Evolutionary conservation across 768 basidiomycete species (phyloP).

Genomic region (Tricholoma bakamatsutake): DNA sequence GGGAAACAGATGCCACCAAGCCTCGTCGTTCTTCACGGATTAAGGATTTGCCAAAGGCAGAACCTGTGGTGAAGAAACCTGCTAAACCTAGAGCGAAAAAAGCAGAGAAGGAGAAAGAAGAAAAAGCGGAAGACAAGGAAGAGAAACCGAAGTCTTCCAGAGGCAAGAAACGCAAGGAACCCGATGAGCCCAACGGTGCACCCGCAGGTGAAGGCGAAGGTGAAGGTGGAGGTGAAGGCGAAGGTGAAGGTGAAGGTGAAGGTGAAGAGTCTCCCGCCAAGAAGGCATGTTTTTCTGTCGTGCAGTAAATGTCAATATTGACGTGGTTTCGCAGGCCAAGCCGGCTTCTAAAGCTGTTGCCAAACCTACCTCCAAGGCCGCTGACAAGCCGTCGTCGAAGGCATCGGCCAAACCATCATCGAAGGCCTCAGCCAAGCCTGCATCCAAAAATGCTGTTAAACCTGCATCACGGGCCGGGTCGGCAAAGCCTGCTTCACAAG

Average conservation of each 20-base stretch:
- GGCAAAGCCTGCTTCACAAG: slow-evolving; percentile 53
- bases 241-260: slow-evolving; percentile 27
- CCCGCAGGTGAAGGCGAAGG: slow-evolving; percentile 24
- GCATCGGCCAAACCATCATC: slow-evolving; percentile 35
- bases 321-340: slow-evolving; percentile 32
- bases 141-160: slow-evolving; percentile 50
- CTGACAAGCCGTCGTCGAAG: slow-evolving; percentile 31
- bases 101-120: slow-evolving; percentile 34
- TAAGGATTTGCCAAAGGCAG: slow-evolving; percentile 63
- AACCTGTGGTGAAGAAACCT: slow-evolving; percentile 48
- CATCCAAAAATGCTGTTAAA: slow-evolving; percentile 35
- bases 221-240: slow-evolving; percentile 23
- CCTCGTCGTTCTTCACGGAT: slow-evolving; percentile 74
- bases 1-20: slow-evolving; percentile 33
- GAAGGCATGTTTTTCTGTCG: slow-evolving; percentile 38
- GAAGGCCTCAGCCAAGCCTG: slow-evolving; percentile 37
- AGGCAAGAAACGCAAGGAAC: slow-evolving; percentile 39
- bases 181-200: slow-evolving; percentile 34
- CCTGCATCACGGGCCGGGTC: slow-evolving; percentile 37
- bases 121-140: slow-evolving; percentile 37
- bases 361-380: slow-evolving; percentile 31
- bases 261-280: slow-evolving; percentile 51
- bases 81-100: slow-evolving; percentile 61
- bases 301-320: slow-evolving; percentile 7
- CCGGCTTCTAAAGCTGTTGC: slow-evolving; percentile 29